Conservation (phyloP, 768 basidiomycete genomes). For the Mycena rebaudengoi region DNA sequence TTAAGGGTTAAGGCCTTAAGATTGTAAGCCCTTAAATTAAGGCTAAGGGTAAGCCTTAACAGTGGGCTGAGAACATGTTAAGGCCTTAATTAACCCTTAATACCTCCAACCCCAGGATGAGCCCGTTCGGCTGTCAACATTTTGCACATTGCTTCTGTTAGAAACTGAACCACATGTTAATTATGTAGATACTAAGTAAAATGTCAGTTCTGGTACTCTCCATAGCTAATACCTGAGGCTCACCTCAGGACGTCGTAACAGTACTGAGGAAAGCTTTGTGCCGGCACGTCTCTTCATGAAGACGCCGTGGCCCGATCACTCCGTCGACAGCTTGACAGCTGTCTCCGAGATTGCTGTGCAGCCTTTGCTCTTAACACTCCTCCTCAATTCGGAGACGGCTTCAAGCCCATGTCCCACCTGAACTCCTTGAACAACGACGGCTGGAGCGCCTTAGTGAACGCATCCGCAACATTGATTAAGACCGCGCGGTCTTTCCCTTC, state of each 20-base stretch:
- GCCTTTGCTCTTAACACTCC: slow-evolving; percentile 5
- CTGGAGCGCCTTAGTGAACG: slow-evolving; percentile 38
- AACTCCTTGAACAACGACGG: background rate
- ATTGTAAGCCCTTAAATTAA: background rate
- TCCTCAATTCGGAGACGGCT: slow-evolving; percentile 18
- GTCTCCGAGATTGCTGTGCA: slow-evolving; percentile 4
- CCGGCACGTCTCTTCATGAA: background rate
- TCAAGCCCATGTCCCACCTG: background rate
- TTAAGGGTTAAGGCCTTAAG: background rate
- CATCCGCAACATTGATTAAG: slow-evolving; percentile 39
- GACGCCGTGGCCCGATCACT: background rate
- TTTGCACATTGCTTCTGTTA: too few species aligned
- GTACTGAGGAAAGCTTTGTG: slow-evolving; percentile 12
- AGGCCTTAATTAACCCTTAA: background rate
- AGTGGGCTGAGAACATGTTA: background rate
- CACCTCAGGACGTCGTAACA: slow-evolving; percentile 9
- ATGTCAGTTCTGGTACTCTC: background rate
- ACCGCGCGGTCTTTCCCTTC: too few species aligned
- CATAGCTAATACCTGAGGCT: background rate
- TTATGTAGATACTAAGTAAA: slow-evolving; percentile 4
- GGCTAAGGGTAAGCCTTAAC: background rate
- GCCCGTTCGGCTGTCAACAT: too few species aligned
- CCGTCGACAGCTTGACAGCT: background rate
- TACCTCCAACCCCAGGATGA: too few species aligned
- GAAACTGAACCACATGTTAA: too few species aligned